Evolutionary conservation across 805 yeast genomes (phyloP).

Genomic region (Diddensiella caesifluorescens): DNA sequence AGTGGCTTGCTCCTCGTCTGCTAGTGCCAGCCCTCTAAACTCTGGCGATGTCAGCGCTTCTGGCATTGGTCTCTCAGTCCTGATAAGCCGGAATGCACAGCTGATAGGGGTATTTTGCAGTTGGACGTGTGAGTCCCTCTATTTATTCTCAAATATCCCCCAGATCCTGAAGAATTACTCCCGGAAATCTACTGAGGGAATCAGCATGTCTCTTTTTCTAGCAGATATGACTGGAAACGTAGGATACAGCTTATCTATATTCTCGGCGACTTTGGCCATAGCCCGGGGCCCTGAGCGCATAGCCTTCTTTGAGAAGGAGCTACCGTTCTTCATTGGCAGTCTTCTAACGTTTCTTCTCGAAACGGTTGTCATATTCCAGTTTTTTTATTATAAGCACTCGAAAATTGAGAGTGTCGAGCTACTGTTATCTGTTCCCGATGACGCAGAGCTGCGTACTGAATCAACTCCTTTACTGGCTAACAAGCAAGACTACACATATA

Average conservation of each 20-base stretch:
- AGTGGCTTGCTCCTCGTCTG: slow-evolving; percentile 10
- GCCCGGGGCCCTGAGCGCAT: slow-evolving; percentile 12
- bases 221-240: slow-evolving; percentile 27
- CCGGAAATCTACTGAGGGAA: slow-evolving; percentile 39
- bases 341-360: slow-evolving; percentile 25
- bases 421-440: no score
- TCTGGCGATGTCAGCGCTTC: neutral
- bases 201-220: slow-evolving; percentile 27
- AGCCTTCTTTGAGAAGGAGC: slow-evolving; percentile 27
- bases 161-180: slow-evolving; percentile 37
- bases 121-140: slow-evolving; percentile 21
- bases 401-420: no score
- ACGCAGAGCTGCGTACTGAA: no score
- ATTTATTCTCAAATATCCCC: slow-evolving; percentile 34
- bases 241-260: slow-evolving; percentile 27
- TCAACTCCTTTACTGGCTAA: no score
- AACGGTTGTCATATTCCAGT: slow-evolving; percentile 26
- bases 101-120: slow-evolving; percentile 14
- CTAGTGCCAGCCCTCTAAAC: slow-evolving; percentile 3
- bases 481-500: no score
- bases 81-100: slow-evolving; percentile 4
- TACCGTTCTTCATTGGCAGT: slow-evolving; percentile 29
- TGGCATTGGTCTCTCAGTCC: slow-evolving; percentile 1
- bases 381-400: slow-evolving; percentile 8
- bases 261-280: slow-evolving; percentile 24